Evolutionary conservation across 495 filamentous ascomycete species (phyloP), one percentile per base, ranked within the genome.

Genomic region (Tuber microsphaerosporum): DNA sequence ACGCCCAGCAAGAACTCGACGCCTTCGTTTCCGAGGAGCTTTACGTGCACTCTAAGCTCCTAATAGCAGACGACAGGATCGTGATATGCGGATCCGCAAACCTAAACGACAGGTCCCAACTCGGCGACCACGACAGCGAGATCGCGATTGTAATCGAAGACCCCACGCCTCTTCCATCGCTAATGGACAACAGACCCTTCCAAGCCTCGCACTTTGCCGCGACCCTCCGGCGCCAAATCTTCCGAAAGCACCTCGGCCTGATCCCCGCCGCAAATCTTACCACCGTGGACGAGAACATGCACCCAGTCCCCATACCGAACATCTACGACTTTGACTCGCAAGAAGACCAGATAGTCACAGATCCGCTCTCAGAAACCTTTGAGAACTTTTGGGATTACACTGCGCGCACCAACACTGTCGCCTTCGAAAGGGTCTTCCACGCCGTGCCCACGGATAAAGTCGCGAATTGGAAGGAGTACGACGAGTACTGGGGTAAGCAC

Each of bases 31-130:
- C 89, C 68, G 94, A 98, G 83, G 92, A 97, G 84, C 90, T 98
- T 37, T 98, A 98, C 83, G 90, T 97, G 75, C 94, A 98, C 85
- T 90, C 90, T 80, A 98, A 98, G 86, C 88, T 97, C 48, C 88
- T 97, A 77, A 94, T 98, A 82, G 94, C 94, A 73, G 94, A 98
- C 81, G 94, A 98, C 84, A 88, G 89, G 9, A 85, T 93, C 71
- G 94, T 93, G 43, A 94, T 98, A 83, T 93, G 92, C 84, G 94
- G 94, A 71, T 94, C 92, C 0, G 94, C 94, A 46, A 98, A 98
- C 84, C 84, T 98, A 65, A 98, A 98, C 85, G 94, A 98, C 84
- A 92, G 94, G 77, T 94, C 92, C 34, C 94, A 98, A 84, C 88
- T 97, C 22, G 94, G 94, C 26, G 83, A 84, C 74, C 91, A 92